Conservation (phyloP, 106 monocot genomes). For the Dactylorhiza incarnata region DNA sequence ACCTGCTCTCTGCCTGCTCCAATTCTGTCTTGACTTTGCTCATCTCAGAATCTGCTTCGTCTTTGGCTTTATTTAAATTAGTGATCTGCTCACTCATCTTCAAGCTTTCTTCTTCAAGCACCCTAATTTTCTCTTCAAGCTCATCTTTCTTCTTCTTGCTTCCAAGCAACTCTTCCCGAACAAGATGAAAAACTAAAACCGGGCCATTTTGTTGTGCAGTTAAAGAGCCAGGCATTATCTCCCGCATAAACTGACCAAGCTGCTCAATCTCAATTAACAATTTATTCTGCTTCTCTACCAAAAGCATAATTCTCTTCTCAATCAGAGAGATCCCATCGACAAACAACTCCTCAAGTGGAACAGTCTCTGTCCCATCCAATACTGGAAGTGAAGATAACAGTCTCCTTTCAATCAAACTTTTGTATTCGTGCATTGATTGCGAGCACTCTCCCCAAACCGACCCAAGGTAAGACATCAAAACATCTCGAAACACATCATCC, state of each 20-base stretch:
- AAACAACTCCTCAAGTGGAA: constrained; percentile 9
- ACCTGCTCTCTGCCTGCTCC: constrained; percentile 62
- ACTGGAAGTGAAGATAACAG: constrained; percentile 42
- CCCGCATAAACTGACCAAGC: constrained; percentile 42
- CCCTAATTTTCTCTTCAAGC: constrained; percentile 38
- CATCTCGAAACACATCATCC: constrained; percentile 38
- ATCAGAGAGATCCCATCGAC: constrained; percentile 33
- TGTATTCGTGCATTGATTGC: constrained; percentile 29
- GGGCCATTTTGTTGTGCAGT: constrained; percentile 15
- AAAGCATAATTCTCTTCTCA: constrained; percentile 42
- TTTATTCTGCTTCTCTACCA: constrained; percentile 45
- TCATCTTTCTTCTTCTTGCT: constrained; percentile 46
- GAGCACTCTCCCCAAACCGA: constrained; percentile 30
- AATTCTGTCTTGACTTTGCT: constrained; percentile 52
- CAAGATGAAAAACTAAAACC: constrained; percentile 19
- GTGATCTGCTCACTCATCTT: constrained; percentile 32
- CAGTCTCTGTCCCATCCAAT: constrained; percentile 28
- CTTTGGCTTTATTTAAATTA: constrained; percentile 32
- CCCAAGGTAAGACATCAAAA: constrained; percentile 48
- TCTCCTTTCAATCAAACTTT: constrained; percentile 22
- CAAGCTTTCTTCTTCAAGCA: constrained; percentile 46
- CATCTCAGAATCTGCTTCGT: constrained; percentile 40
- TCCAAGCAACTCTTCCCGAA: constrained; percentile 37
- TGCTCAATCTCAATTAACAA: constrained; percentile 40
- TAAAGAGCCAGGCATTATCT: constrained; percentile 38